A percentile compares a stretch with the other conserved stretches of the same genome.
Evolutionary conservation across 2,329 filamentous ascomycete species (phyloP).

Genomic region (Aureobasidium sp.): DNA sequence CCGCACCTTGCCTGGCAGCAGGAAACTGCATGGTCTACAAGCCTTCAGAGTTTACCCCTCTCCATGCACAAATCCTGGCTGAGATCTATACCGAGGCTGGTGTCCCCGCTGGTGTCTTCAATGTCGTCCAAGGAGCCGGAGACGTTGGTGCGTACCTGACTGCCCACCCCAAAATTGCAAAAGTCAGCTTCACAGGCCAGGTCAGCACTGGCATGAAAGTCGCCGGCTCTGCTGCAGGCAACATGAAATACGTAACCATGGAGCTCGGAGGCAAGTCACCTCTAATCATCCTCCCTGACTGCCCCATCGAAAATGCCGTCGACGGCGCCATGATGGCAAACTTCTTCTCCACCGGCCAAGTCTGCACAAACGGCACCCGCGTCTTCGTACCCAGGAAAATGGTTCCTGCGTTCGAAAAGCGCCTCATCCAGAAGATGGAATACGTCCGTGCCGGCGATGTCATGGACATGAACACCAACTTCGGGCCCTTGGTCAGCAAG

Average conservation of each 20-base stretch:
- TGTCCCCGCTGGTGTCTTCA: constrained; percentile 75
- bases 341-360: constrained; percentile 84
- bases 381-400: constrained; percentile 67
- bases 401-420: constrained; percentile 59
- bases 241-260: constrained; percentile 89
- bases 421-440: constrained; percentile 60
- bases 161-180: constrained; percentile 62
- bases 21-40: constrained; percentile 91
- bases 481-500: constrained; percentile 71
- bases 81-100: constrained; percentile 71
- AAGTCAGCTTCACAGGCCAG: constrained; percentile 85
- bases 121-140: constrained; percentile 73
- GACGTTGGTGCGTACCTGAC: constrained; percentile 69
- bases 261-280: constrained; percentile 85
- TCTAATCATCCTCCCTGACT: constrained; percentile 70
- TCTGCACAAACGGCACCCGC: constrained; percentile 86
- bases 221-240: constrained; percentile 61
- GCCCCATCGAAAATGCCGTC: constrained; percentile 68
- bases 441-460: constrained; percentile 64
- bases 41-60: constrained; percentile 75
- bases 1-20: constrained; percentile 72
- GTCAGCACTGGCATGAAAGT: constrained; percentile 78
- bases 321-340: constrained; percentile 90
- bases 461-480: constrained; percentile 65
- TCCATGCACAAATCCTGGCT: constrained; percentile 70